Evolutionary conservation across 257 asterid genomes (phyloP).

Genomic region (Cynanchum wilfordii): DNA sequence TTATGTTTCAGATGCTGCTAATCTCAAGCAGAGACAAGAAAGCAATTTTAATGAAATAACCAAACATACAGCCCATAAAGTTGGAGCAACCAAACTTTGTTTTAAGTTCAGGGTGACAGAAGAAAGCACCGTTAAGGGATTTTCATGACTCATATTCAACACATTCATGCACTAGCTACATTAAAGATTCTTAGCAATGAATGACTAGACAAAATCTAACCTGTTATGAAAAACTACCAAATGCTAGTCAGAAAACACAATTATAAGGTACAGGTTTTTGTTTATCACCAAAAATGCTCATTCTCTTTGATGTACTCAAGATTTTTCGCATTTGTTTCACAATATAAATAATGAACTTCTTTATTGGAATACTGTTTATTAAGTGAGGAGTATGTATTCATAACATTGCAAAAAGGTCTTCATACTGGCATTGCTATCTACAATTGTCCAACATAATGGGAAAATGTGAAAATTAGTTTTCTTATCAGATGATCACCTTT

Average conservation of each 20-base stretch:
- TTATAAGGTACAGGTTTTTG: neutral
- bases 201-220: neutral
- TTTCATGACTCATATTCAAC: neutral
- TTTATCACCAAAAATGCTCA: neutral
- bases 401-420: neutral
- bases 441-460: neutral
- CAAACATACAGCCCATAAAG: neutral
- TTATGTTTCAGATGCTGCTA: neutral
- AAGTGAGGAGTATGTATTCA: neutral
- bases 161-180: neutral
- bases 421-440: neutral
- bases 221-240: neutral
- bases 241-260: neutral
- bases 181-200: neutral
- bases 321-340: neutral
- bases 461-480: neutral
- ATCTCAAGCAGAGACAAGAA: neutral
- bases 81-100: neutral
- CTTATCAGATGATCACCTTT: constrained; percentile 5
- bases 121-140: neutral
- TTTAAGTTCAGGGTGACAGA: neutral
- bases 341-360: neutral
- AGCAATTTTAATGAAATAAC: neutral
- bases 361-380: neutral
- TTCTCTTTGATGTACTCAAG: neutral